Percentiles rank a stretch among this genome's conserved stretches.
Evolutionary conservation across 306 rosid species (phyloP).

Genomic region (Glycine soja): DNA sequence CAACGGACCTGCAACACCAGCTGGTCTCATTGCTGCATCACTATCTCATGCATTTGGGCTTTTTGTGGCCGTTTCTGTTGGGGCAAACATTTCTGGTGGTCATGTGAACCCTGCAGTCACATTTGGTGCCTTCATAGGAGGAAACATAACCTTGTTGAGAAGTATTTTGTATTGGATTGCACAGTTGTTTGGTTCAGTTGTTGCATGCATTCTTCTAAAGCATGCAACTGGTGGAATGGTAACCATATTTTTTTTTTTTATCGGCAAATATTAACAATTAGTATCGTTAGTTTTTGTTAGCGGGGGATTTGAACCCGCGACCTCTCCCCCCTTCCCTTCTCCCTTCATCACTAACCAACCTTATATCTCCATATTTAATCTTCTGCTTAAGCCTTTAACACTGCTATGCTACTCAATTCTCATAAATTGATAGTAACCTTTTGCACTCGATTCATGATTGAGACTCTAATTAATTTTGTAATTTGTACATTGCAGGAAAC

Average conservation of each 20-base stretch:
- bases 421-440: slow-evolving; percentile 8
- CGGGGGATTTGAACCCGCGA: too few relatives aligned
- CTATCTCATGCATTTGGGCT: slow-evolving; percentile 83
- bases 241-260: background rate
- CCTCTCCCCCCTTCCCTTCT: too few relatives aligned
- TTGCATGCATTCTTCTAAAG: slow-evolving; percentile 81
- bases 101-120: slow-evolving; percentile 93
- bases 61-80: slow-evolving; percentile 80
- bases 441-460: background rate
- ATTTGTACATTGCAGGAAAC: slow-evolving; percentile 59
- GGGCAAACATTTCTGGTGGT: slow-evolving; percentile 85
- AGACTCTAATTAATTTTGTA: background rate
- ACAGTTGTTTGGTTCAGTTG: slow-evolving; percentile 80
- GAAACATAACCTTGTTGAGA: slow-evolving; percentile 72
- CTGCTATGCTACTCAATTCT: too few relatives aligned
- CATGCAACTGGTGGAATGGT: slow-evolving; percentile 80
- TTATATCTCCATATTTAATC: too few relatives aligned
- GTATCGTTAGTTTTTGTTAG: too few relatives aligned
- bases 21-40: slow-evolving; percentile 72
- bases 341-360: too few relatives aligned
- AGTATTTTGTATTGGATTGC: slow-evolving; percentile 76
- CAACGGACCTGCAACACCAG: slow-evolving; percentile 64
- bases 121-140: slow-evolving; percentile 82
- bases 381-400: too few relatives aligned
- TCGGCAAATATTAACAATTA: too few relatives aligned